A percentile compares a stretch with the other conserved stretches of the same genome.
These are phyloP conservation scores for Prunus campanulata DNA, from an alignment of 306 rosid genomes.

Conservation along the genomic window DNA sequence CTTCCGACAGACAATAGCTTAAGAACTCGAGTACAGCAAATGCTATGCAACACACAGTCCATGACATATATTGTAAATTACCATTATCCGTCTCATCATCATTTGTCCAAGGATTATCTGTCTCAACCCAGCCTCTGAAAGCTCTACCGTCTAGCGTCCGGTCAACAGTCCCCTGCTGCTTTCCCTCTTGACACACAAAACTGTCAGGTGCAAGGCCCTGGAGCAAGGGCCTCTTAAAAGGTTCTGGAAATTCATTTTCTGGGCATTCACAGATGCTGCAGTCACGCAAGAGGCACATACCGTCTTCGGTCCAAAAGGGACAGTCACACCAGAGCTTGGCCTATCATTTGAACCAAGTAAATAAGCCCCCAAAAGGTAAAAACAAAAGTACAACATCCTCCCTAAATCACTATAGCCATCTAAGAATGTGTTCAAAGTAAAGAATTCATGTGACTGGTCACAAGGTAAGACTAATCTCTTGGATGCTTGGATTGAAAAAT, in stretches of 20 bases:
- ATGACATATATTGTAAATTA: conserved; percentile 16
- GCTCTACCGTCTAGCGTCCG: conserved; percentile 57
- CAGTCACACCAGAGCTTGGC: conserved; percentile 61
- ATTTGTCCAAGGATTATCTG: conserved; percentile 44
- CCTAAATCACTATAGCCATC: too few species aligned
- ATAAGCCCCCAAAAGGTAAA: too few species aligned
- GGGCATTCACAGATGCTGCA: too few species aligned
- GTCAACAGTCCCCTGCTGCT: conserved; percentile 60
- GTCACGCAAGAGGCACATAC: too few species aligned
- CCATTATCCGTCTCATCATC: conserved; percentile 72
- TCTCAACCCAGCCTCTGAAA: conserved; percentile 45
- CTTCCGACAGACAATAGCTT: neutral
- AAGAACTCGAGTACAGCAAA: neutral
- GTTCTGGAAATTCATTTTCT: conserved; percentile 44
- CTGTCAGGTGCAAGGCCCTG: conserved; percentile 41
- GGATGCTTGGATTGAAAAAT: too few species aligned
- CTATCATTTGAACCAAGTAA: conserved; percentile 15
- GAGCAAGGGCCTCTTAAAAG: conserved; percentile 45
- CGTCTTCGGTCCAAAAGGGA: conserved; percentile 49
- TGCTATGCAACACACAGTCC: neutral
- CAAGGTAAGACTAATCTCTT: too few species aligned
- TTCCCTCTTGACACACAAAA: conserved; percentile 59
- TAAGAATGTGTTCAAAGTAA: too few species aligned
- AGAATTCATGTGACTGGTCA: too few species aligned
- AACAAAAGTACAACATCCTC: too few species aligned